Evolutionary conservation across 441 rosid species (phyloP).

Genomic region (Mallotus japonicus): DNA sequence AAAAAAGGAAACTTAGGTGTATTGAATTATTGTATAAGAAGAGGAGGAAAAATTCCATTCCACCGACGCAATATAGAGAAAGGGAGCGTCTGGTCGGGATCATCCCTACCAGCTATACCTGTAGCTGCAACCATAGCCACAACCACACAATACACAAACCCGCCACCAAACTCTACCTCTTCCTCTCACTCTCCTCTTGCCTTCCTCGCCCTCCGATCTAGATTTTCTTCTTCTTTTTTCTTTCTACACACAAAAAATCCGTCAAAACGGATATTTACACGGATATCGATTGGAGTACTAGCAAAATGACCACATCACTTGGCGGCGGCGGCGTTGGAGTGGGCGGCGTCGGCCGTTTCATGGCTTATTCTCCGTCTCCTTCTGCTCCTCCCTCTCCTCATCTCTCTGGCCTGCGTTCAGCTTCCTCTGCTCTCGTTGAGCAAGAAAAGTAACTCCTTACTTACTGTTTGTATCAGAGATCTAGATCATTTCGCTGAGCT

Average conservation of each 20-base stretch:
- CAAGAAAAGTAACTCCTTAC: constrained; percentile 48
- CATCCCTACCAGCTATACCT: constrained; percentile 28
- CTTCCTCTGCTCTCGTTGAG: constrained; percentile 51
- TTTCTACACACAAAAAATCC: neutral
- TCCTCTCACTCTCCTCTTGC: neutral
- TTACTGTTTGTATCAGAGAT: neutral
- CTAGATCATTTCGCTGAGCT: neutral
- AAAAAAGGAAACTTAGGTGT: neutral
- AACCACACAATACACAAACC: neutral
- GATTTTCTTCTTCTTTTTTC: no score
- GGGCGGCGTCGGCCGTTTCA: constrained; percentile 32
- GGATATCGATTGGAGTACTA: constrained; percentile 33
- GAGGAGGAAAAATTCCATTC: neutral
- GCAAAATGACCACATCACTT: constrained; percentile 34
- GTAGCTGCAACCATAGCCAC: constrained; percentile 5
- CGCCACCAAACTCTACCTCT: neutral
- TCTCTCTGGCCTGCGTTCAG: constrained; percentile 52
- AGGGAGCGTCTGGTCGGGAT: constrained; percentile 34
- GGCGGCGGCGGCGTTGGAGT: constrained; percentile 18
- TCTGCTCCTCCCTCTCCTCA: constrained; percentile 72
- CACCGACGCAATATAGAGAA: constrained; percentile 36
- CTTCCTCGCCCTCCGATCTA: neutral
- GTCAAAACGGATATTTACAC: constrained; percentile 27
- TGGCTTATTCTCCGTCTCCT: constrained; percentile 76
- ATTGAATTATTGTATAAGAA: neutral